Evolutionary conservation across 1,284 basidiomycete species (phyloP).

Genomic region (Ganoderma resinaceum): DNA sequence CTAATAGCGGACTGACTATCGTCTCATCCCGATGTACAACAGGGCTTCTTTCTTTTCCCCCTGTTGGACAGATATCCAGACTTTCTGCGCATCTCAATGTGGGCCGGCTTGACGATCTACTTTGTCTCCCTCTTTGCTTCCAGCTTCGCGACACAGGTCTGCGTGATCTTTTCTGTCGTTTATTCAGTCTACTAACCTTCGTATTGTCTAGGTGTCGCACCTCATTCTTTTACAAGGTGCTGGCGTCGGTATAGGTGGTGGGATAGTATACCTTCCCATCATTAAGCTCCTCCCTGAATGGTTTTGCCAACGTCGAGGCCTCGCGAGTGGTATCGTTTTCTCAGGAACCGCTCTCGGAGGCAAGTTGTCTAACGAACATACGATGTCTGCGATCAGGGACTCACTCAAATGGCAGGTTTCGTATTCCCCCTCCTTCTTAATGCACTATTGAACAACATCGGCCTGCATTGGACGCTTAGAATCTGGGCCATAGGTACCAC

Average conservation of each 20-base stretch:
- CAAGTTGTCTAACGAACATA: background rate
- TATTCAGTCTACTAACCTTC: background rate
- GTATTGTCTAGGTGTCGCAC: conserved; percentile 32
- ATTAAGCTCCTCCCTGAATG: conserved; percentile 34
- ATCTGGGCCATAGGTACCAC: conserved; percentile 32
- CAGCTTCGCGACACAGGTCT: conserved; percentile 36
- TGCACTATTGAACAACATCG: conserved; percentile 31
- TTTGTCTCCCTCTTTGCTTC: conserved; percentile 32
- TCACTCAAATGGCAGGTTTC: conserved; percentile 14
- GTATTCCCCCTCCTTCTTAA: conserved; percentile 37
- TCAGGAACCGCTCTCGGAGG: conserved; percentile 39
- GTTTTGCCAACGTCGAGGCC: conserved; percentile 35
- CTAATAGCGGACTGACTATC: background rate
- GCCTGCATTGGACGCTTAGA: conserved; percentile 37
- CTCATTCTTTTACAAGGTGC: conserved; percentile 39
- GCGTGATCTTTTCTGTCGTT: background rate
- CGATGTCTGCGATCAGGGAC: background rate
- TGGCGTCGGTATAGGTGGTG: conserved; percentile 34
- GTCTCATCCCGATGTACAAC: background rate
- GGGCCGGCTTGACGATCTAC: conserved; percentile 30
- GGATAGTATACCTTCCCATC: conserved; percentile 35
- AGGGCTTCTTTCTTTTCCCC: conserved; percentile 34
- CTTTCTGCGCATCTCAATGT: conserved; percentile 31
- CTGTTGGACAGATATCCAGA: conserved; percentile 36
- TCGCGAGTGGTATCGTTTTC: conserved; percentile 39